Evolutionary conservation across 495 filamentous ascomycete species (phyloP).

Genomic region (Penicillium ochrochloron): DNA sequence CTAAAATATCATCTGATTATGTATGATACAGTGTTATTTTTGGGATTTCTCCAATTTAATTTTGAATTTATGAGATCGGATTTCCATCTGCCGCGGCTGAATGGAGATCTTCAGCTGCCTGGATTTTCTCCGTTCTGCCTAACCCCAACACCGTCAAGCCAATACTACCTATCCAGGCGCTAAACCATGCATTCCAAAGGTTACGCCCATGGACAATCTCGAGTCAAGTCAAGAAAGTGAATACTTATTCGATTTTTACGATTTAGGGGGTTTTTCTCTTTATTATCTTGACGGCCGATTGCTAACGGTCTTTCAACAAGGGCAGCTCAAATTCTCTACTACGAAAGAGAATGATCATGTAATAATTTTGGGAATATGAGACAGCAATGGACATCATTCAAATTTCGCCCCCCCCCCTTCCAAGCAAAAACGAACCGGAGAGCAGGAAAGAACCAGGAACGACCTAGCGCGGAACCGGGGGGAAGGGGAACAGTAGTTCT

Average conservation of each 20-base stretch:
- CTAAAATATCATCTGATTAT: background rate
- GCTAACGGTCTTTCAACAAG: background rate
- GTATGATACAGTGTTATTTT: background rate
- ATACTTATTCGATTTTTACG: background rate
- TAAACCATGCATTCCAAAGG: background rate
- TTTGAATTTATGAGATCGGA: slow-evolving; percentile 8
- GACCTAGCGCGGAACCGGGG: slow-evolving; percentile 16
- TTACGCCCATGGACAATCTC: background rate
- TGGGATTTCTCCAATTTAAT: background rate
- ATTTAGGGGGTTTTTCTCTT: background rate
- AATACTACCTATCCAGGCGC: slow-evolving; percentile 7
- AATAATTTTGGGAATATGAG: background rate
- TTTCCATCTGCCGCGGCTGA: slow-evolving; percentile 9
- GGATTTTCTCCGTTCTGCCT: background rate
- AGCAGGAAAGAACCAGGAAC: slow-evolving; percentile 10
- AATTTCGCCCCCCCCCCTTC: too few species aligned
- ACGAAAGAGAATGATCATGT: background rate
- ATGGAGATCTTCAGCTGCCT: slow-evolving; percentile 9
- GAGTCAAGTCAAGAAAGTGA: background rate
- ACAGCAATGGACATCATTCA: background rate
- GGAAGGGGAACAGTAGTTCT: slow-evolving; percentile 24
- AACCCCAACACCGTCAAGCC: background rate
- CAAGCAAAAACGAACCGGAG: slow-evolving; percentile 10
- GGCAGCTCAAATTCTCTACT: background rate
- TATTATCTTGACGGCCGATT: background rate